Base-by-base conservation (phyloP, 495 filamentous ascomycete genomes). In the Aspergillus indologenus region DNA sequence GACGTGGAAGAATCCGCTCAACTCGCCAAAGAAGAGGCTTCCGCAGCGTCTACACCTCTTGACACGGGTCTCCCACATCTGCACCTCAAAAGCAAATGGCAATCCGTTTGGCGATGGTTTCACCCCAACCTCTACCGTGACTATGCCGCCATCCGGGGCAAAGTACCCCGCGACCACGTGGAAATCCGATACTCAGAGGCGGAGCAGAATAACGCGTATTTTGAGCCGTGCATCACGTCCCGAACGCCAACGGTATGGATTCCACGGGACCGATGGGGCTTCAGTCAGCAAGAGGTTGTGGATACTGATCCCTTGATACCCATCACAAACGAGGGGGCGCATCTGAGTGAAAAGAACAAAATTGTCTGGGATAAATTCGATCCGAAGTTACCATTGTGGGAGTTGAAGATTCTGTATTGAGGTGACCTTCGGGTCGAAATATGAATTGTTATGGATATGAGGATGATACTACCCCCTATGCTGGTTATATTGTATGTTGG, bases 121-220 rank as follows among this genome's bases (percentile, higher is more conserved):
- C 85, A 87, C 62, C 91, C 91, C 0, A 87, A 92, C 77, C 74
- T 86, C 19, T 87, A 91, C 71, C 74, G 82, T 34, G 85, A 89
- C 66, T 93, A 91, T 62, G 74, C 79, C 1, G 76, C 81, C 20
- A 81, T 92, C 47, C 84, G 90, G 18, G 79, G 81, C 15, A 82
- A 91, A 45, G 83, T 92, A 14, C 89, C 90, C 4, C 80, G 81
- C 22, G 76, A 80, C 46, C 69, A 82, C 29, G 79, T 81, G 1
- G 73, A 75, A 24, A 71, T 77, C 23, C 65, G 72, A 19, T 86
- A 89, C 63, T 76, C 79, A 0, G 70, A 77, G 1, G 81, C 86
- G 40, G 79, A 87, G 42, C 66, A 79, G 15, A 66, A 71, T 24
- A 77, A 80, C 12, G 87, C 87, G 0, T 92, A 87, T 65, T 81